Evolutionary conservation across 2,329 filamentous ascomycete genomes (phyloP).

Genomic region (Talaromyces sp.): DNA sequence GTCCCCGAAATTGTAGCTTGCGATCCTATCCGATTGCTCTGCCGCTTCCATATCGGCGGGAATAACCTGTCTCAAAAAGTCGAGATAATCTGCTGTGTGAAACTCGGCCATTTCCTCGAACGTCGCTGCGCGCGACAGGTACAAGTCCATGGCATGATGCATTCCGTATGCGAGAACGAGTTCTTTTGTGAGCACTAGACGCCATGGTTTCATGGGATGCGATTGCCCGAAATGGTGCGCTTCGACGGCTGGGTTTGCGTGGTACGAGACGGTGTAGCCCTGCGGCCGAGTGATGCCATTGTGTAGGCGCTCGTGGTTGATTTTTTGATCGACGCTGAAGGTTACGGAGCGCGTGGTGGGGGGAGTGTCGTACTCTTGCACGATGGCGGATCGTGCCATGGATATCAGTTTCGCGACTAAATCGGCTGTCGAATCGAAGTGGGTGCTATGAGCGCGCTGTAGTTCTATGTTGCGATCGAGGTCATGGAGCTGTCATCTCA

Average conservation of each 20-base stretch:
- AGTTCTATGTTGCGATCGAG: background rate
- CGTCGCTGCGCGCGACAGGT: constrained; percentile 76
- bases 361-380: constrained; percentile 49
- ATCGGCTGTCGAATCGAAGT: background rate
- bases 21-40: constrained; percentile 53
- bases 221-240: constrained; percentile 95
- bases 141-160: constrained; percentile 95
- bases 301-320: constrained; percentile 52
- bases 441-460: background rate
- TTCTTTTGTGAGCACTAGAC: constrained; percentile 89
- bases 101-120: constrained; percentile 85
- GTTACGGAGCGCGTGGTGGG: constrained; percentile 34
- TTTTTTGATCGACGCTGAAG: constrained; percentile 50
- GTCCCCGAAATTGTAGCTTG: constrained; percentile 82
- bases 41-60: constrained; percentile 66
- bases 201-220: constrained; percentile 99
- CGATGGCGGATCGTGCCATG: constrained; percentile 45
- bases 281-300: constrained; percentile 74
- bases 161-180: constrained; percentile 93
- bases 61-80: constrained; percentile 73
- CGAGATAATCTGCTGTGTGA: constrained; percentile 83
- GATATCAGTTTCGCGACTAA: background rate
- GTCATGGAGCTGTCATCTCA: background rate
- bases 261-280: constrained; percentile 89
- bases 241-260: constrained; percentile 92